Evolutionary conservation across 257 asterid species (phyloP), one percentile per base, ranked within the genome.

Genomic region (Henckelia pumila): DNA sequence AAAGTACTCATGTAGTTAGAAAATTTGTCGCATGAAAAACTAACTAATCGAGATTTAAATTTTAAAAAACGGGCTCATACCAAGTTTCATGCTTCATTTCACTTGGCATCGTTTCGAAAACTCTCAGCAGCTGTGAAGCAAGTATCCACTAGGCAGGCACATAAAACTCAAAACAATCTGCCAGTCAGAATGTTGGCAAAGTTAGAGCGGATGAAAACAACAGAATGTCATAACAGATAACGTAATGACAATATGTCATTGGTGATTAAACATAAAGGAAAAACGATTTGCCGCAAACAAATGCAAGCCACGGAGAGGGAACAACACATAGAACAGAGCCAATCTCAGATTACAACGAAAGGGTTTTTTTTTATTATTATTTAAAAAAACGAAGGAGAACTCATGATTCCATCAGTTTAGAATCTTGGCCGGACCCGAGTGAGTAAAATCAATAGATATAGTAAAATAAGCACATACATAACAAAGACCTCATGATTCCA

Each of bases 81-180:
- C 88, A 22, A 80, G 65, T 75, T 72, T 86, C 85, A 73, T 70
- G 32, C 70, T 59, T 75, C 59, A 71, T 82, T 60, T 85, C 83
- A 52, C 82, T 71, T 44, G 81, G 89, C 72, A 84, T 66, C 69
- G 88, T 75, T 63, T 79, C 72, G 37, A 92, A 88, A 83, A 85
- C 75, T 68, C 85, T 76, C 80, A 87, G 68, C 50, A 83, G 82
- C 75, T 81, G 88, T 50, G 92, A 72, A 61, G 80, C 89, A 67
- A 83, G 75, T 95, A 87, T 81, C 84, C 80, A 81, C 83, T 25
- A 76, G 49, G 61, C 73, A 23, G 66, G 71, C 47, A 55, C 37
- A 64, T 47, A 5, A n/a, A 32, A 68, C 22, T 53, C 24, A 74
- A 66, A 63, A 52, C 73, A 64, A 62, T 28, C 23, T 56, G 75